Evolutionary conservation across 2,329 filamentous ascomycete species (phyloP).

Genomic region (Penicillium oxalicum): DNA sequence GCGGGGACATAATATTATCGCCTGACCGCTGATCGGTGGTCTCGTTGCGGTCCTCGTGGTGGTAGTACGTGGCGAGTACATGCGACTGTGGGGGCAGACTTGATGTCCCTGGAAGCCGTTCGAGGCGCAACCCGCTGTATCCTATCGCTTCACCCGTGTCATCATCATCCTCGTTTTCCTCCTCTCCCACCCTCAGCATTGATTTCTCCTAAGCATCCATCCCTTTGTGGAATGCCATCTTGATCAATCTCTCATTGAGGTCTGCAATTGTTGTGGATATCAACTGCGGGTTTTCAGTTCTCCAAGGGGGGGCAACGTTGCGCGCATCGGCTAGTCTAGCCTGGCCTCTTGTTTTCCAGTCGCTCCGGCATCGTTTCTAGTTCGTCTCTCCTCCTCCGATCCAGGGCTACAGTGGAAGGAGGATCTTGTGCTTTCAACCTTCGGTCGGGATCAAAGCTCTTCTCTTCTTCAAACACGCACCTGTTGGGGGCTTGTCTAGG

Average conservation of each 20-base stretch:
- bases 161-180: too few relatives aligned
- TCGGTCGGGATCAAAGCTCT: not conserved
- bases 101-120: not conserved
- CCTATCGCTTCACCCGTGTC: too few relatives aligned
- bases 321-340: not conserved
- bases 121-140: too few relatives aligned
- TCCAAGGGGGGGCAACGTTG: too few relatives aligned
- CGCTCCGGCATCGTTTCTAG: not conserved
- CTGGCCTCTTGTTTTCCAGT: conserved; percentile 4
- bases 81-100: conserved; percentile 13
- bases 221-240: not conserved
- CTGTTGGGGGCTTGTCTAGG: too few relatives aligned
- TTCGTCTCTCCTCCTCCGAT: conserved; percentile 10
- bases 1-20: too few relatives aligned
- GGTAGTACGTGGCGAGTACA: conserved; percentile 22
- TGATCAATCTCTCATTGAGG: too few relatives aligned
- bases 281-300: too few relatives aligned
- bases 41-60: not conserved
- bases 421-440: not conserved
- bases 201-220: not conserved
- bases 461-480: not conserved
- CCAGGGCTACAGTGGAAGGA: conserved; percentile 8
- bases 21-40: too few relatives aligned
- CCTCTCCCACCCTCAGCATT: too few relatives aligned
- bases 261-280: too few relatives aligned